Evolutionary conservation across 192 early-diverging fungal genomes (phyloP), one percentile per base, ranked within the genome.

Genomic region (Chytriomyces hyalinus): DNA sequence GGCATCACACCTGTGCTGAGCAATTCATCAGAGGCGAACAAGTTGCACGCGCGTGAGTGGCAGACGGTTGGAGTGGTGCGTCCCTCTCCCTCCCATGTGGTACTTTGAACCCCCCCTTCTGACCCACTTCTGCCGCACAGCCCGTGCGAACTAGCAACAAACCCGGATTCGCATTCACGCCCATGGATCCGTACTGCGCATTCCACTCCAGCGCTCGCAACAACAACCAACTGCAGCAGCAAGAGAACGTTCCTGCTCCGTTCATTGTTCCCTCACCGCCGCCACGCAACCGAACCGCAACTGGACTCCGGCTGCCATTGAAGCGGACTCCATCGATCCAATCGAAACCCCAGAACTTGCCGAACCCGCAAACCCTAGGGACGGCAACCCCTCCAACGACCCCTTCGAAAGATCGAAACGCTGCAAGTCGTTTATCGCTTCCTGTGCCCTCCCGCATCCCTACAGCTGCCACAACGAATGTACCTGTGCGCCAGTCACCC

Each of bases 131-230:
- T 36, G 2, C 28, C 28, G 22, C 45, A 11, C 49, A 70, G 69
- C 24, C 20, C 17, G 69, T 57, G 49, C 57, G 71, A 22, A 73
- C 60, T 15, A 20, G 13, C 22, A 73, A 73, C 60, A 60, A 62
- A 60, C 71, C 71, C 6, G 71, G 71, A 36, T 73, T 73, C 43
- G 71, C 71, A 48, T 73, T 73, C 71, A 73, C 71, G 28, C 24
- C 71, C 22, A 62, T 73, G 22, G 71, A 73, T 15, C 59, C 20
- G 24, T 73, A 26, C 59, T 73, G 71, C 26, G 43, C 71, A 17
- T 6, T 73, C 24, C 71, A 61, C 60, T 24, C 63, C 26, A 65
- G 57, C 57, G 57, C 57, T 59, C 57, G 17, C 22, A 65, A 11
- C 63, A 20, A 28, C 26, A 13, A 43, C 63, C 63, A 20, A 24